Conservation (phyloP, 768 basidiomycete genomes). For the Boletellus sp. region DNA sequence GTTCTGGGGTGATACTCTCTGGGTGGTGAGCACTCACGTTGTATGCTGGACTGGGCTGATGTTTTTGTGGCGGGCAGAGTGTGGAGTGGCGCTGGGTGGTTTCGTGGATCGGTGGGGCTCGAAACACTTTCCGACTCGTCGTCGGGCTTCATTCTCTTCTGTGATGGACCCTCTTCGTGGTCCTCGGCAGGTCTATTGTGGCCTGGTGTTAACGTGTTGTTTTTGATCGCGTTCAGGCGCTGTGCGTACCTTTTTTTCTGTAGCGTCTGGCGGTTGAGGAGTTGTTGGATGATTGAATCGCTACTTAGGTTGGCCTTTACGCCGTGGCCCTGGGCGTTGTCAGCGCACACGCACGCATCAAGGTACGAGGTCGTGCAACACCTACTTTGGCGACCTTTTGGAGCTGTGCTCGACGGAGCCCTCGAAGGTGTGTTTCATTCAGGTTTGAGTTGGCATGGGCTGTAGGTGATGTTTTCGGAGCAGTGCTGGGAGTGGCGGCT, state of each 20-base stretch:
- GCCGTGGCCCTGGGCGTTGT: slow-evolving; percentile 17
- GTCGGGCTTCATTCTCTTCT: too few relatives aligned
- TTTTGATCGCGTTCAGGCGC: not conserved
- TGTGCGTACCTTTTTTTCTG: slow-evolving; percentile 13
- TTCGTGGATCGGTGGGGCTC: not conserved
- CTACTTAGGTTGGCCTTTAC: slow-evolving; percentile 29
- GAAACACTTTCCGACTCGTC: not conserved
- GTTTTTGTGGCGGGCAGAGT: not conserved
- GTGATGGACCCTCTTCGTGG: slow-evolving; percentile 9
- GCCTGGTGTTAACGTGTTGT: too few relatives aligned
- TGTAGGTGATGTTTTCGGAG: not conserved
- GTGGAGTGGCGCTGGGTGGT: not conserved
- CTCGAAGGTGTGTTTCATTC: slow-evolving; percentile 18
- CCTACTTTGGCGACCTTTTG: slow-evolving; percentile 28
- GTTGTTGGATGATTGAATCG: slow-evolving; percentile 19
- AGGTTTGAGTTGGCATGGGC: not conserved
- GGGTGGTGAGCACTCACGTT: too few relatives aligned
- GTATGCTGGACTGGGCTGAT: too few relatives aligned
- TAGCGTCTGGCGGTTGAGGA: slow-evolving; percentile 10
- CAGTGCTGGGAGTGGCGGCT: not conserved
- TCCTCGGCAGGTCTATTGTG: too few relatives aligned
- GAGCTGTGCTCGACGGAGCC: slow-evolving; percentile 21
- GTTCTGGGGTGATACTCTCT: too few relatives aligned
- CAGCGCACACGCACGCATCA: not conserved
- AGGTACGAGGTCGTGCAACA: too few relatives aligned